phyloP scores from a whole-genome alignment of 116 monocot genomes.

The Zostera marina region DNA sequence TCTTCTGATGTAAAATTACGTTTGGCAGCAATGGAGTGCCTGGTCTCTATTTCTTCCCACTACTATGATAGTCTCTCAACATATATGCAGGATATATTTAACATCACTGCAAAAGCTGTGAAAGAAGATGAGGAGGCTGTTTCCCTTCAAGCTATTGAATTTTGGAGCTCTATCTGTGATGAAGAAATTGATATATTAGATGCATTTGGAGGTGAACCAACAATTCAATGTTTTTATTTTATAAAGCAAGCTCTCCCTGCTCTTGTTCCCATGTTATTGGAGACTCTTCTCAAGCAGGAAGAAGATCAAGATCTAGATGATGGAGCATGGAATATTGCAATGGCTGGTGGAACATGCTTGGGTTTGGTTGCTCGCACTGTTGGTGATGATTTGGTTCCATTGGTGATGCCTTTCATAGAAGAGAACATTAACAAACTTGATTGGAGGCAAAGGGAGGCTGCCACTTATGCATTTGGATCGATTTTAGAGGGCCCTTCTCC shows the following conservation, averaged over 20 bases:
- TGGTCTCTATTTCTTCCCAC: constrained; percentile 36
- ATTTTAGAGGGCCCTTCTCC: constrained; percentile 44
- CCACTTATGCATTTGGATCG: constrained; percentile 50
- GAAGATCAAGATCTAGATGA: constrained; percentile 41
- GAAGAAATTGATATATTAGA: constrained; percentile 41
- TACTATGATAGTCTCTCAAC: constrained; percentile 36
- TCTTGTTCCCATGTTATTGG: constrained; percentile 31
- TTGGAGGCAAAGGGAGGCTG: constrained; percentile 41
- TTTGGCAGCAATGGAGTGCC: constrained; percentile 32
- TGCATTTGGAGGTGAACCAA: constrained; percentile 32
- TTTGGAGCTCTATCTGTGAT: constrained; percentile 38
- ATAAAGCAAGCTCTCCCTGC: constrained; percentile 28
- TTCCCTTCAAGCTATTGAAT: constrained; percentile 35
- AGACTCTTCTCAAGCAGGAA: constrained; percentile 38
- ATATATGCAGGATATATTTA: constrained; percentile 37
- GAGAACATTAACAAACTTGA: constrained; percentile 24
- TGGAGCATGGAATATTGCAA: constrained; percentile 41
- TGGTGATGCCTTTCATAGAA: constrained; percentile 39
- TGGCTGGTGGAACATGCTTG: constrained; percentile 47
- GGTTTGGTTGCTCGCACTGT: constrained; percentile 36
- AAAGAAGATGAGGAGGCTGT: constrained; percentile 35
- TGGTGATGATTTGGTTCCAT: constrained; percentile 38
- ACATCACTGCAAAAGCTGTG: constrained; percentile 32
- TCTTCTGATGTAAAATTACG: constrained; percentile 26
- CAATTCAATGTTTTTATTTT: constrained; percentile 29